These are phyloP conservation scores for Candida fluviatilis DNA, from an alignment of 805 yeast genomes.

Conservation along the genomic window DNA sequence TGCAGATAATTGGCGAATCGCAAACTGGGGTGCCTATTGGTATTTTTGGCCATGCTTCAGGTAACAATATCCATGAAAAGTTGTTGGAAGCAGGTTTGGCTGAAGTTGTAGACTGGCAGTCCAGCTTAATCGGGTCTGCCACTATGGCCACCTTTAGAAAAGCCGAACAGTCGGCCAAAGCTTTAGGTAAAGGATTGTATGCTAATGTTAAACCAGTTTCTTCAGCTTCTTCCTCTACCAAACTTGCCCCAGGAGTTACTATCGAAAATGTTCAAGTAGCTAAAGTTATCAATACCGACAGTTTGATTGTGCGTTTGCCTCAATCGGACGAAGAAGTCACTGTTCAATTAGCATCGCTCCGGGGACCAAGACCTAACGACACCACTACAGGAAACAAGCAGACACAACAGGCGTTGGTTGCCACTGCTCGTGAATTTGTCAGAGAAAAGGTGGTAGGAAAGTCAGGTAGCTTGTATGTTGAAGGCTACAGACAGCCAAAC, in stretches of 20 bases:
- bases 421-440: slow-evolving; percentile 69
- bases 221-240: slow-evolving; percentile 10
- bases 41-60: slow-evolving; percentile 66
- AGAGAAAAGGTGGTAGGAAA: slow-evolving; percentile 70
- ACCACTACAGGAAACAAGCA: slow-evolving; percentile 32
- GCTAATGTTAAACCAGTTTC: slow-evolving; percentile 35
- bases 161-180: slow-evolving; percentile 62
- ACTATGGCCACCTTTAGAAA: slow-evolving; percentile 59
- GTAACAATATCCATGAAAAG: slow-evolving; percentile 63
- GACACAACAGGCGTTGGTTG: slow-evolving; percentile 49
- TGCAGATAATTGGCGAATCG: slow-evolving; percentile 55
- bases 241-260: slow-evolving; percentile 43
- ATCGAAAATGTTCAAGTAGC: slow-evolving; percentile 51
- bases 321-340: slow-evolving; percentile 50
- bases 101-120: slow-evolving; percentile 78
- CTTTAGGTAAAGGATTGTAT: slow-evolving; percentile 51
- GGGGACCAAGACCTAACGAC: slow-evolving; percentile 70
- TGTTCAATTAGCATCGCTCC: slow-evolving; percentile 71
- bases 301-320: slow-evolving; percentile 50
- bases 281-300: slow-evolving; percentile 65
- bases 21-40: slow-evolving; percentile 60
- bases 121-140: slow-evolving; percentile 59
- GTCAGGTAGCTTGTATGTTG: slow-evolving; percentile 55
- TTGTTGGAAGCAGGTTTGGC: slow-evolving; percentile 69
- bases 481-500: slow-evolving; percentile 59